Evolutionary conservation across 805 yeast genomes (phyloP), one percentile per base, ranked within the genome.

Genomic region (Starmerella stigmatis): DNA sequence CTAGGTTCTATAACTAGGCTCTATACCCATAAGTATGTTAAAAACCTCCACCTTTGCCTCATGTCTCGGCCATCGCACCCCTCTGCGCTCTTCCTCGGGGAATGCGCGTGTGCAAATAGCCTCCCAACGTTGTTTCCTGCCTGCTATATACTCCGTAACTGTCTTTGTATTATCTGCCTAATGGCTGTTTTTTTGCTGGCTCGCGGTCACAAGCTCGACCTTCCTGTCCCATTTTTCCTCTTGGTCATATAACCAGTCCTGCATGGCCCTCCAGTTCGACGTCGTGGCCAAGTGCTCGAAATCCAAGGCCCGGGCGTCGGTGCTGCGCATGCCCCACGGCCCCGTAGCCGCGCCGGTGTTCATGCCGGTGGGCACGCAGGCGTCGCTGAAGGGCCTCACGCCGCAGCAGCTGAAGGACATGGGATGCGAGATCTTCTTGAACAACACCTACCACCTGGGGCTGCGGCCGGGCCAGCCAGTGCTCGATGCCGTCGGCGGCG

Each of bases 321-420:
- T 54, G 19, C 58, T 68, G 67, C 55, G 52, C 16, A 60, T 68
- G 34, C 72, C 72, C 11, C 72, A 68, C 51, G 72, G 72, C 7
- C 49, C 60, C 8, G 66, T 68, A 8, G 58, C 64, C 33, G 65
- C 72, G 2, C 72, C 73, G 3, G 69, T 68, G 59, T 68, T 68
- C 53, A 69, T 68, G 71, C 73, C 73, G 1, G 73, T 68, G 3
- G 72, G 71, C 36, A 67, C 72, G 19, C 72, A 68, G 57, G 72
- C 72, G 5, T 62, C 72, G 5, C 58, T 68, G 29, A 68, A 68
- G 51, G 72, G 72, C 10, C 54, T 68, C 32, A 69, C 72, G 3
- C 63, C 67, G 8, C 65, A 66, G 42, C 72, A 68, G 54, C 61
- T 68, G 27, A 59, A 58, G 12, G 57, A 57, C 31, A 56, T 68